Evolutionary conservation across 192 early-diverging fungal genomes (phyloP).

Genomic region (Coemansia sp.): DNA sequence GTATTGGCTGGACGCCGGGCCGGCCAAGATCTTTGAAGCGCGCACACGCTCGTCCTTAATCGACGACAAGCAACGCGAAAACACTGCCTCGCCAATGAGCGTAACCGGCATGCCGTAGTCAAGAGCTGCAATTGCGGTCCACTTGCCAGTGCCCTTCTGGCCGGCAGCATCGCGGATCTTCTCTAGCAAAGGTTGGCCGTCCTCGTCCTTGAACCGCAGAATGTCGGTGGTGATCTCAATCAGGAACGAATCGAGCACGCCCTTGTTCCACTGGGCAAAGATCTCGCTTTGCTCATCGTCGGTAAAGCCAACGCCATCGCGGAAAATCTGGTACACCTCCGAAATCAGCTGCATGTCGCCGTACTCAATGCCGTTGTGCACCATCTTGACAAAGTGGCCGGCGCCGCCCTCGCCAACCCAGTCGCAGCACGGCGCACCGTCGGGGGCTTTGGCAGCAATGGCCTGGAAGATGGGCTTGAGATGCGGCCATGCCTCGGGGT

Average conservation of each 20-base stretch:
- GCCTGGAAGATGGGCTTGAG: slow-evolving; percentile 97
- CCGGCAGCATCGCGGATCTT: slow-evolving; percentile 96
- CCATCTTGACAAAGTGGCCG: slow-evolving; percentile 99
- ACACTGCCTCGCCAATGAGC: slow-evolving; percentile 97
- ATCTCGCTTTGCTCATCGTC: slow-evolving; percentile 88
- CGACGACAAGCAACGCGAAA: slow-evolving; percentile 92
- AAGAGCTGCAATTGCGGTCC: slow-evolving; percentile 94
- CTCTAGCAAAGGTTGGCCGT: slow-evolving; percentile 82
- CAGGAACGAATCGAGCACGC: slow-evolving; percentile 94
- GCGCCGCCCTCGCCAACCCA: slow-evolving; percentile 98
- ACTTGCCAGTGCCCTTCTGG: slow-evolving; percentile 98
- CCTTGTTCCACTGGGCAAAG: slow-evolving; percentile 95
- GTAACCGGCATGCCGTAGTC: slow-evolving; percentile 97
- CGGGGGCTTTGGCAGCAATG: slow-evolving; percentile 82
- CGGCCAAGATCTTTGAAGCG: slow-evolving; percentile 82
- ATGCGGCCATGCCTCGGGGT: slow-evolving; percentile 85
- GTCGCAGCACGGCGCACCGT: slow-evolving; percentile 92
- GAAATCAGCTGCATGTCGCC: slow-evolving; percentile 99
- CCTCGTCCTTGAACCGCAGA: slow-evolving; percentile 87
- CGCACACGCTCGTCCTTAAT: slow-evolving; percentile 94
- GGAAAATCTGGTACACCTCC: slow-evolving; percentile 93
- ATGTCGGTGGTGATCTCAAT: slow-evolving; percentile 96
- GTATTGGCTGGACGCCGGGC: slow-evolving; percentile 66
- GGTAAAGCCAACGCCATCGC: slow-evolving; percentile 75
- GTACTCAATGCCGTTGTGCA: slow-evolving; percentile 99